Conservation (phyloP, 805 yeast species). For the Candida ulmi region DNA sequence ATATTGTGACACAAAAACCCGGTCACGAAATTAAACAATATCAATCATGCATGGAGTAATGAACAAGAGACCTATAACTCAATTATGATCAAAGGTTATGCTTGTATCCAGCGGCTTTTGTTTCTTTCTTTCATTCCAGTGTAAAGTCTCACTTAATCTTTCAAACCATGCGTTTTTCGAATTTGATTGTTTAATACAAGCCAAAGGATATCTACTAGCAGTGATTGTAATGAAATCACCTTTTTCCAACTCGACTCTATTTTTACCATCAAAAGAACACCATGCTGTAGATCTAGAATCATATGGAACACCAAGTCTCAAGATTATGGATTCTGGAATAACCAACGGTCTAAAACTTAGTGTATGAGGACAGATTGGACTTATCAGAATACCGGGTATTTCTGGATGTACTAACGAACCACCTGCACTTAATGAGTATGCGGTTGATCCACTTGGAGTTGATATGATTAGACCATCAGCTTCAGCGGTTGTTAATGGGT, state of each 20-base stretch:
- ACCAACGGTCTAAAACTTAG: constrained; percentile 47
- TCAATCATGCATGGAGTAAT: too few species aligned
- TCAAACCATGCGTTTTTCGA: constrained; percentile 27
- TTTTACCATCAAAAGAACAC: constrained; percentile 33
- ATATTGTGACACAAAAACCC: background rate
- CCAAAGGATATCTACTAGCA: constrained; percentile 28
- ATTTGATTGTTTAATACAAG: constrained; percentile 21
- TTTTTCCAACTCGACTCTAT: constrained; percentile 24
- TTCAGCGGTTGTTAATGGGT: constrained; percentile 51
- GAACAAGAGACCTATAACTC: too few species aligned
- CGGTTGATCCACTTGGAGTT: constrained; percentile 65
- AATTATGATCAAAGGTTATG: too few species aligned
- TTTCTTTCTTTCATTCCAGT: constrained; percentile 30
- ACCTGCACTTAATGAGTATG: constrained; percentile 48
- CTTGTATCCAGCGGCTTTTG: constrained; percentile 22
- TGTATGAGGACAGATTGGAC: constrained; percentile 52
- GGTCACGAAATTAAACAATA: background rate
- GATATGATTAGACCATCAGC: constrained; percentile 64
- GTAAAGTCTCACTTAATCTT: constrained; percentile 27
- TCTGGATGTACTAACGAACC: constrained; percentile 51
- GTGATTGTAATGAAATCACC: constrained; percentile 30
- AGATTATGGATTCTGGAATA: constrained; percentile 34
- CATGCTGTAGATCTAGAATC: constrained; percentile 28
- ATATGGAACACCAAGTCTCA: constrained; percentile 29
- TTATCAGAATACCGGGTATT: constrained; percentile 48